Evolutionary conservation across 140 eudicot genomes (phyloP).

Genomic region (Stevia rebaudiana): DNA sequence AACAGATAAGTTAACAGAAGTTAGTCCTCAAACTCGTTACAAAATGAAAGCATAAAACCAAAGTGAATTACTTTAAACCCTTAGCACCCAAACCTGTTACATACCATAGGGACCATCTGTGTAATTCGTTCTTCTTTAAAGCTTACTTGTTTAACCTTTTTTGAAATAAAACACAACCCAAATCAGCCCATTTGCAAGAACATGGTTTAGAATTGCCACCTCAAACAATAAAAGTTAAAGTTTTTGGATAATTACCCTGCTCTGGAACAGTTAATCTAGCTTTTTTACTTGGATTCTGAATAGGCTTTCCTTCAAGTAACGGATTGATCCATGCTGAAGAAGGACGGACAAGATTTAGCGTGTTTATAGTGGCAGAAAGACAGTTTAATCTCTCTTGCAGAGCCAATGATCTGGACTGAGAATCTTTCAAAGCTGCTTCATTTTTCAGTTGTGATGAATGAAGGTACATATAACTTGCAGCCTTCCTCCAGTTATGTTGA

Average conservation of each 20-base stretch:
- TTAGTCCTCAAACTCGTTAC: no score
- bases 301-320: conserved; percentile 36
- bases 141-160: background rate
- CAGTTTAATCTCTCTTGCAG: conserved; percentile 88
- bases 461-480: conserved; percentile 74
- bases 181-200: background rate
- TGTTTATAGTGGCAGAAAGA: conserved; percentile 86
- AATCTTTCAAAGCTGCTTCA: conserved; percentile 59
- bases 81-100: no score
- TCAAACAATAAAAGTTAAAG: conserved; percentile 14
- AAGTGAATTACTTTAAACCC: no score
- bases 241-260: conserved; percentile 42
- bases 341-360: conserved; percentile 83
- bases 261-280: conserved; percentile 50
- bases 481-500: conserved; percentile 93
- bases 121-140: no score
- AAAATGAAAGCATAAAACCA: no score
- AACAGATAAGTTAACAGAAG: no score
- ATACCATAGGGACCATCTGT: no score
- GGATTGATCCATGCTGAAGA: conserved; percentile 85
- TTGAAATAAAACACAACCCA: no score
- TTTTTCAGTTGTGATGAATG: conserved; percentile 58
- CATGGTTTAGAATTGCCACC: background rate
- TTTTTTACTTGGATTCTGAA: conserved; percentile 69
- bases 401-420: conserved; percentile 47